Evolutionary conservation across 805 yeast genomes (phyloP).

Genomic region (Kockiozyma suomiensis): DNA sequence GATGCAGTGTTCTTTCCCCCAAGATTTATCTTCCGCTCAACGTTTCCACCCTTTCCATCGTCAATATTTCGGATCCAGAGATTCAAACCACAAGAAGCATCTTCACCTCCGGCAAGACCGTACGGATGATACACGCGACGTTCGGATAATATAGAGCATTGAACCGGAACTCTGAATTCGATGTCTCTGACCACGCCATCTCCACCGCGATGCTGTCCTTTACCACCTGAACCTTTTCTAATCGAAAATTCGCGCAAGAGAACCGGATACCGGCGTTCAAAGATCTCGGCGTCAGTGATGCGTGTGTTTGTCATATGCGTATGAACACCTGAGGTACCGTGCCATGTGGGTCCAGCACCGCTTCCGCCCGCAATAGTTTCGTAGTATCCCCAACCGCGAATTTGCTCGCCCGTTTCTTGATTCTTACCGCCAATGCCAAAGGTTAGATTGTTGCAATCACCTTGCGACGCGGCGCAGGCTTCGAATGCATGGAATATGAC

Average conservation of each 20-base stretch:
- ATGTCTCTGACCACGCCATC: conserved; percentile 84
- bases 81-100: conserved; percentile 74
- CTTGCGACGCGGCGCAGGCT: conserved; percentile 94
- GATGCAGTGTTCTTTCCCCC: conserved; percentile 73
- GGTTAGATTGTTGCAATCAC: conserved; percentile 91
- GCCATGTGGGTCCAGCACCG: conserved; percentile 87
- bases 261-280: conserved; percentile 87
- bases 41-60: conserved; percentile 41
- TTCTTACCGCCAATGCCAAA: conserved; percentile 78
- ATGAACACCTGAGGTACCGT: conserved; percentile 88
- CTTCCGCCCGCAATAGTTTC: conserved; percentile 91
- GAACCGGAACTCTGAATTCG: conserved; percentile 69
- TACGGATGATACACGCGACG: conserved; percentile 83
- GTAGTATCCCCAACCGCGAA: conserved; percentile 36
- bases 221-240: conserved; percentile 77
- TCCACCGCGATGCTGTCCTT: conserved; percentile 74
- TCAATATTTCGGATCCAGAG: conserved; percentile 43
- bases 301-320: conserved; percentile 93
- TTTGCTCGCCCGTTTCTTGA: conserved; percentile 43
- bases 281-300: conserved; percentile 86
- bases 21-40: conserved; percentile 42
- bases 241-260: conserved; percentile 70
- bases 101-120: conserved; percentile 81
- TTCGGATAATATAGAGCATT: conserved; percentile 81
- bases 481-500: conserved; percentile 82